Base-by-base conservation (phyloP, 805 yeast species). In the Saccharomyces mikatae region DNA sequence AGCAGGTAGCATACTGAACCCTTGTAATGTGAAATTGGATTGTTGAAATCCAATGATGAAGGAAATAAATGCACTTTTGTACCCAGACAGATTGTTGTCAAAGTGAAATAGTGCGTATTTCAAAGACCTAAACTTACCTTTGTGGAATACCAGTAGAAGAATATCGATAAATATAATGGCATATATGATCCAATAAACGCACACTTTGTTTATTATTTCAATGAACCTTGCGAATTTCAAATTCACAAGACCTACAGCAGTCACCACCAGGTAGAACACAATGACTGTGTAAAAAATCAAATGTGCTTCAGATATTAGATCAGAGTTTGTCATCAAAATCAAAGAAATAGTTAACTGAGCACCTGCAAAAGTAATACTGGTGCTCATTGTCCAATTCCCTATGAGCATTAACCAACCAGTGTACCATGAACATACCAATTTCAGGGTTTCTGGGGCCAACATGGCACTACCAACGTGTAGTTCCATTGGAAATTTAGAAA, bases 1-100 rank as follows among this genome's bases (percentile, higher is more conserved):
- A 5, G 92, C 83, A 21, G 89, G 87, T 28, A 88, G 74, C 80
- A 87, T 82, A 28, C 92, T 92, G 68, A 86, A 88, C 0, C 94
- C 96, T 56, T 87, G 88, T 64, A 87, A 74, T 24, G 92, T 87
- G 69, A 86, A 86, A 31, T 87, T 82, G 1, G 90, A 83, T 58
- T 87, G 86, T 68, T 86, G 90, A 55, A 88, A 78, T 0, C 94
- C 94, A 47, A 88, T 81, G 51, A 88, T 71, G 58, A 87, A 87
- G 1, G 94, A 89, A 56, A 87, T 62, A 1, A 81, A 77, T 50
- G 75, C 78, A 17, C 88, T 85, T 5, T 53, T 41, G 86, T 90
- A 87, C 3, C 94, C 95, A 4, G 90, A 83, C 51, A 89, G 68
- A 8, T 83, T 72, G 51, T 84, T 85, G 67, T 87, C 89, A 64